Evolutionary conservation across 441 rosid species (phyloP).

Genomic region (Pelargonium fulgidum): DNA sequence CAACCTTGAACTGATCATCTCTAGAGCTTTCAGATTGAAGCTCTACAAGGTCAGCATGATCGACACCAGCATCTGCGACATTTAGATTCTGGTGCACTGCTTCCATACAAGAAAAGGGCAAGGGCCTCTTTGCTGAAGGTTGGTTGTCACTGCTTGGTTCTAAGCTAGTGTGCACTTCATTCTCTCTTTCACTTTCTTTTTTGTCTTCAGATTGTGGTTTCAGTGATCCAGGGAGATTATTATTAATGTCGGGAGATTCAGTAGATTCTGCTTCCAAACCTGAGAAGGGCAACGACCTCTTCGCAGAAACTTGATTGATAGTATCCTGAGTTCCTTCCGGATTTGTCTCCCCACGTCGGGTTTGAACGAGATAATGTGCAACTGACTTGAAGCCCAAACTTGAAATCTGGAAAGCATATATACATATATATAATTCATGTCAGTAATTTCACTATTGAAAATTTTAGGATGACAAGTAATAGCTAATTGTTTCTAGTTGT

Average conservation of each 20-base stretch:
- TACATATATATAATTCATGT: no score
- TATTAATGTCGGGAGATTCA: conserved; percentile 16
- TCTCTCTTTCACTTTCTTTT: conserved; percentile 20
- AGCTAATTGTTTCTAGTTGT: background rate
- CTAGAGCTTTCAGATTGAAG: background rate
- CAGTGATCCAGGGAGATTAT: conserved; percentile 13
- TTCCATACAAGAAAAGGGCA: conserved; percentile 33
- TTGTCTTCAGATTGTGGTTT: conserved; percentile 20
- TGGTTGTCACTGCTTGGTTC: conserved; percentile 15
- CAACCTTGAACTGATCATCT: background rate
- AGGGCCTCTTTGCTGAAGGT: conserved; percentile 30
- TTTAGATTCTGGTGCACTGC: background rate
- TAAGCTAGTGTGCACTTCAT: conserved; percentile 13
- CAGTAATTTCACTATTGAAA: no score
- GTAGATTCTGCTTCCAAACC: conserved; percentile 23
- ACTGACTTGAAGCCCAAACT: conserved; percentile 77
- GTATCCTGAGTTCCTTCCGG: conserved; percentile 24
- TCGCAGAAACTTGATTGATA: conserved; percentile 45
- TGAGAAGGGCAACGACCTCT: conserved; percentile 59
- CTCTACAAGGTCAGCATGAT: background rate
- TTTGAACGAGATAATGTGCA: conserved; percentile 83
- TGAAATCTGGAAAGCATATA: conserved; percentile 40
- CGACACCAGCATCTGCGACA: background rate
- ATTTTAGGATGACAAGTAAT: no score
- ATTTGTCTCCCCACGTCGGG: conserved; percentile 27